Evolutionary conservation across 345 rosid species (phyloP), one percentile per base, ranked within the genome.

Genomic region (Corchorus olitorius): DNA sequence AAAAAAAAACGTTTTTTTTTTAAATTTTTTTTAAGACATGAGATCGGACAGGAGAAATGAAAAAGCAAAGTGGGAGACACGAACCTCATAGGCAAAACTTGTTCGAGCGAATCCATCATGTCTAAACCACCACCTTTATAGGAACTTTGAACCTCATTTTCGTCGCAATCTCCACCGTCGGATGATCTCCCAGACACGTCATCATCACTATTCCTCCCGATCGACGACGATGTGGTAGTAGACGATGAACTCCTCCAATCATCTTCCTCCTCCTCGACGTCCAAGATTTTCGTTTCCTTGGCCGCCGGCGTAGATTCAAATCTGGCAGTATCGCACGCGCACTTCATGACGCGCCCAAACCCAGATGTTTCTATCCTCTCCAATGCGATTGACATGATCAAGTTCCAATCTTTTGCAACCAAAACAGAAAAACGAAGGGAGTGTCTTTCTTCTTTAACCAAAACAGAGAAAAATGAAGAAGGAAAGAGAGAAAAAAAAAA

Each of bases 41-140:
- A 72, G 39, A 56, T 11, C 34, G 7, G 70, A 33, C 48, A n/a
- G 6, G 50, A 22, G 19, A 73, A 19, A 3, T 5, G 59, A 4
- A 37, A 70, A 11, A 76, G 22, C 12, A 7, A 27, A 14, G 5
- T n/a, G 33, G 9, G 41, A 54, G n/a, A 4, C 19, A 71, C 64
- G 35, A 67, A 91, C 96, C 96, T 91, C 19, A 86, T 67, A 3
- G 96, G 93, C 75, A 91, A 79, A 71, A 79, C 91, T 80, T 90
- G 85, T 76, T 92, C 91, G 8, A 92, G 83, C 19, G 90, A 83
- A 41, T 90, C 84, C 92, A 88, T 84, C 84, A 86, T 71, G 48
- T 84, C 86, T 64, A 88, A 76, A 48, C 89, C 81, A 7, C 89
- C 84, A 20, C 89, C 84, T 27, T 86, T 87, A 69, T 84, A 90